Evolutionary conservation across 129 eudicot species (phyloP), one percentile per base, ranked within the genome.

Genomic region (Lactuca sativa): DNA sequence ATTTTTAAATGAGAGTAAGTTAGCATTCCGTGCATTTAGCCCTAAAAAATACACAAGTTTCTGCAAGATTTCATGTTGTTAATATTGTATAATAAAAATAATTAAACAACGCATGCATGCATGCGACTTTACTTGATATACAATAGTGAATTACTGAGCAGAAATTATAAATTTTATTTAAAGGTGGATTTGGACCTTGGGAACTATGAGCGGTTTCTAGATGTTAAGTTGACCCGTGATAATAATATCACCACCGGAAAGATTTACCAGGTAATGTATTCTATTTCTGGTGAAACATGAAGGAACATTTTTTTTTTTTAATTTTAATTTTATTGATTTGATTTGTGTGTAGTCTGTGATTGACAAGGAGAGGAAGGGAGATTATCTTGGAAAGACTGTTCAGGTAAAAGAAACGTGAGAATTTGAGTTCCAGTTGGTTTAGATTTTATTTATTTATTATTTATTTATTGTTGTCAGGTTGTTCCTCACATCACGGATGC

Each of bases 151-250:
- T 18, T 18, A 18, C 21, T 18, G 21, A 18, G 21, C 21, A 18
- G 21, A 18, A 18, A 18, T 8, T 11, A 9, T 1, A 8, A 41
- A 60, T 59, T 71, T 68, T 7, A 61, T 85, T 70, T 77, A 74
- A 38, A 93, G 98, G 98, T 89, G 95, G 98, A 93, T 86, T 79
- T 93, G 80, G 98, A 93, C 84, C 98, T 93, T 65, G 98, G 98
- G 48, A 93, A 93, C 81, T n/a, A n/a, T n/a, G n/a, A n/a, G n/a
- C n/a, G n/a, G n/a, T n/a, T n/a, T n/a, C n/a, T n/a, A n/a, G n/a
- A 93, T 77, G 82, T 89, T 49, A 89, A 80, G 75, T 68, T 93
- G 84, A 89, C 98, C 0, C 83, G 95, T 12, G 98, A 93, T 78
- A 86, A 93, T 63, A 93, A 93, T 69, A 93, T 93, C 73, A 93